These are phyloP conservation scores for Coemansia sp. DNA, from an alignment of 192 early-diverging fungal species.

Conservation along the genomic window DNA sequence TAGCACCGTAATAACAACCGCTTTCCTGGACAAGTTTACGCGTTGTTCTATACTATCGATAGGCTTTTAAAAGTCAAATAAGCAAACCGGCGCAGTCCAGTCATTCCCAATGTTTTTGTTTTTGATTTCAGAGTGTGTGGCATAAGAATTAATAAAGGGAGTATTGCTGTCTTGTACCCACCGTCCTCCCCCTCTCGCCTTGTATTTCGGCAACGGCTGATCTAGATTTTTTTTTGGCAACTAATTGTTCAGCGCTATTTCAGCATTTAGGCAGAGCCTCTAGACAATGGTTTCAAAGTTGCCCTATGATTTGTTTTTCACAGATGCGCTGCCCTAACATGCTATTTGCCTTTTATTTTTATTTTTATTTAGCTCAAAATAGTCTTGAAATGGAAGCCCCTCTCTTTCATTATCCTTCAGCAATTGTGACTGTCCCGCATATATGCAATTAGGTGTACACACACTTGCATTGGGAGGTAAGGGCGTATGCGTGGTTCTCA, in stretches of 20 bases:
- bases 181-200: background rate
- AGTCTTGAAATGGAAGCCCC: background rate
- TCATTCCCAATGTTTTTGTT: background rate
- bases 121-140: background rate
- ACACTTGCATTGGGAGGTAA: background rate
- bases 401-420: background rate
- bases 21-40: background rate
- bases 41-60: background rate
- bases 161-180: background rate
- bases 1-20: background rate
- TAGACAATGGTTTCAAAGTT: background rate
- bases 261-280: background rate
- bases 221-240: background rate
- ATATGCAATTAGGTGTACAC: background rate
- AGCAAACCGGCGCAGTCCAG: background rate
- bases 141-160: background rate
- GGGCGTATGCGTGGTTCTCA: constrained; percentile 1
- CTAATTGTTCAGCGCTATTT: background rate
- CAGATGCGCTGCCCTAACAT: background rate
- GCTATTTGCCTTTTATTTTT: background rate
- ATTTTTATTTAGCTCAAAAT: background rate
- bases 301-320: background rate
- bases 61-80: background rate
- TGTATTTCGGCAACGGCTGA: background rate
- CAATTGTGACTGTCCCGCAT: background rate